A percentile compares a stretch with the other conserved stretches of the same genome.
phyloP scores from a whole-genome alignment of 1,139 yeast genomes.

The Debaryomyces sp. region DNA sequence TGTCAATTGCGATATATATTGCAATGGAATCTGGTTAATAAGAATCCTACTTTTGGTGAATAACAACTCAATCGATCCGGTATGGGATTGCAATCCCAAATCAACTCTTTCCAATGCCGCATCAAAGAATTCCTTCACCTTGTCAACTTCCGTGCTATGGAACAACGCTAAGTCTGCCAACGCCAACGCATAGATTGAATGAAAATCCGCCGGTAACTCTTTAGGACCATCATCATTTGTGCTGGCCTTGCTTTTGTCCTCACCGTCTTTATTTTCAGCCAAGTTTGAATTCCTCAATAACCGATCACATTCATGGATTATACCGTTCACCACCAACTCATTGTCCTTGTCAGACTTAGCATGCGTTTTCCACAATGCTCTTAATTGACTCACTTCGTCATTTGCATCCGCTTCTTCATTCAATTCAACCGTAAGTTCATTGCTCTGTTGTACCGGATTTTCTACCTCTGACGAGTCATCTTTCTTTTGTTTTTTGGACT shows the following conservation, averaged over 20 bases:
- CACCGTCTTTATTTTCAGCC: slow-evolving; percentile 20
- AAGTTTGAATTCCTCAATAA: slow-evolving; percentile 54
- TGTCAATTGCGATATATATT: slow-evolving; percentile 53
- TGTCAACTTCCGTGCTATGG: slow-evolving; percentile 39
- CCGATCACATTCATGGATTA: slow-evolving; percentile 90
- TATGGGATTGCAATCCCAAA: slow-evolving; percentile 55
- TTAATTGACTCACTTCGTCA: slow-evolving; percentile 75
- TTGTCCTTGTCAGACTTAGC: slow-evolving; percentile 55
- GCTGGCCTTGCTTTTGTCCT: slow-evolving; percentile 22
- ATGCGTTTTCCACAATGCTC: slow-evolving; percentile 70
- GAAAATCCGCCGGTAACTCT: slow-evolving; percentile 59
- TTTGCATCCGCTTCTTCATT: slow-evolving; percentile 72
- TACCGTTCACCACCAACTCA: slow-evolving; percentile 74
- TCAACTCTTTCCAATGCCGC: slow-evolving; percentile 74
- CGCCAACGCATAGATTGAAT: slow-evolving; percentile 73
- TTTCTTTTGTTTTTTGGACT: slow-evolving; percentile 52
- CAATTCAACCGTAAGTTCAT: slow-evolving; percentile 68
- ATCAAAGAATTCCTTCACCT: slow-evolving; percentile 58
- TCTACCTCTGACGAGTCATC: slow-evolving; percentile 13
- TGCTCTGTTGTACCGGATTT: slow-evolving; percentile 19
- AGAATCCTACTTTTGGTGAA: slow-evolving; percentile 60
- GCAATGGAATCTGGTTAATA: slow-evolving; percentile 60
- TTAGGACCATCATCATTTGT: background rate
- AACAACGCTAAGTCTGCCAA: slow-evolving; percentile 68
- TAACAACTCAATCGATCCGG: slow-evolving; percentile 47